Evolutionary conservation across 108 stramenopile genomes (phyloP).

Genomic region (Nitzschia sp.): DNA sequence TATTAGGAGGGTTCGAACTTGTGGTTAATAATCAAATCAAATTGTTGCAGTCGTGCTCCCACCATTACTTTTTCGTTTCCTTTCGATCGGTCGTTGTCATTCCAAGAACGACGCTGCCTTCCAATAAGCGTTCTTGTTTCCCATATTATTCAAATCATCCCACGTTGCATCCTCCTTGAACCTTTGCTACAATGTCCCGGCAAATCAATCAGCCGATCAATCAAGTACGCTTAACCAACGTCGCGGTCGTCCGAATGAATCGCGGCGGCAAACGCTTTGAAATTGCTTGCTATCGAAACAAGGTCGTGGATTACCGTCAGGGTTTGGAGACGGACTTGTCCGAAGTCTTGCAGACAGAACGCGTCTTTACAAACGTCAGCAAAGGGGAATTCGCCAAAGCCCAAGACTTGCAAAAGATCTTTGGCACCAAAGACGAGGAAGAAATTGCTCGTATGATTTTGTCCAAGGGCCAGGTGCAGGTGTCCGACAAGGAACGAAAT

Average conservation of each 20-base stretch:
- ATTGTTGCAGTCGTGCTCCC: background rate
- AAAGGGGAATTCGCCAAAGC: conserved; percentile 94
- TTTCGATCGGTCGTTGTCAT: too few relatives aligned
- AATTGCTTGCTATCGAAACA: conserved; percentile 97
- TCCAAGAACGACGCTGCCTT: too few relatives aligned
- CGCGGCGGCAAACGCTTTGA: conserved; percentile 95
- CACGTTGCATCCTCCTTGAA: too few relatives aligned
- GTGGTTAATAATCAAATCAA: background rate
- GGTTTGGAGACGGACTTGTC: conserved; percentile 96
- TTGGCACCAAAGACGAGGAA: conserved; percentile 84
- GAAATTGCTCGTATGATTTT: conserved; percentile 85
- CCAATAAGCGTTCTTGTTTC: too few relatives aligned
- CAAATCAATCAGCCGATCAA: conserved; percentile 88
- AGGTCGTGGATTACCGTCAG: conserved; percentile 96
- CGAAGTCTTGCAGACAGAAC: conserved; percentile 97
- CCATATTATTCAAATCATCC: too few relatives aligned
- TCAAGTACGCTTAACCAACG: conserved; percentile 97
- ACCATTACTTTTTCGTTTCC: too few relatives aligned
- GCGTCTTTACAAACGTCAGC: conserved; percentile 95
- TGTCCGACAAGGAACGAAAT: conserved; percentile 89
- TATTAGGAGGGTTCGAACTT: background rate
- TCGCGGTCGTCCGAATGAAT: conserved; percentile 92
- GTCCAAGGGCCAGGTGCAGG: conserved; percentile 87
- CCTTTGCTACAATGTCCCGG: too few relatives aligned
- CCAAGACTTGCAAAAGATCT: conserved; percentile 81